Conservation (phyloP, 306 rosid species). For the Fragaria vesca region DNA sequence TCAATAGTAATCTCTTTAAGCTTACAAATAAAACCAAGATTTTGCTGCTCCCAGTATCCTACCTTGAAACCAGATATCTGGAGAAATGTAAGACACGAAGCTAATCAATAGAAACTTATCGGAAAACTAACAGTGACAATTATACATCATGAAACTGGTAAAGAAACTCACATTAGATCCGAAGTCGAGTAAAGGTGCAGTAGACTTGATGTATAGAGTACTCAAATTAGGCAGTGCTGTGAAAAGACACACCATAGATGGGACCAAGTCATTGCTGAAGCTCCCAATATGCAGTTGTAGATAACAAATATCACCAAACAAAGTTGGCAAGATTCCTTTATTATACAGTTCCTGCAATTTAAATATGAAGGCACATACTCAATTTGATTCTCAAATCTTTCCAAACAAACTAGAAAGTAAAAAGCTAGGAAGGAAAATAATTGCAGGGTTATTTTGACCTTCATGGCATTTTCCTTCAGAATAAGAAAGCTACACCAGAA, state of each 20-base stretch:
- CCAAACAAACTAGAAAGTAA: background rate
- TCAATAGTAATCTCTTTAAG: background rate
- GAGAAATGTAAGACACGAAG: background rate
- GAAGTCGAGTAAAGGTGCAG: background rate
- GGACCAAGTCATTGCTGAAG: background rate
- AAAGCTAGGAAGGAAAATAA: background rate
- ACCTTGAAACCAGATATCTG: background rate
- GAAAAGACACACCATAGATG: background rate
- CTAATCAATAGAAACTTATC: background rate
- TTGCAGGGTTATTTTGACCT: background rate
- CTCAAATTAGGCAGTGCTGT: background rate
- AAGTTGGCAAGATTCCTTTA: too few relatives aligned
- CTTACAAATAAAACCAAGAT: background rate
- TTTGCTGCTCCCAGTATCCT: background rate
- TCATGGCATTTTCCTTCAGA: background rate
- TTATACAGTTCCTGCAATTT: background rate
- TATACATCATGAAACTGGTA: background rate
- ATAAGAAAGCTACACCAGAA: background rate
- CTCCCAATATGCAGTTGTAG: background rate
- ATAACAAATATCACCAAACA: background rate
- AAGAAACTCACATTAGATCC: background rate
- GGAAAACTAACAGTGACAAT: background rate
- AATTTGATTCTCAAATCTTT: background rate
- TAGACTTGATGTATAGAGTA: slow-evolving; percentile 6
- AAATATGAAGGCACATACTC: background rate